Percentiles rank a stretch among this genome's conserved stretches.
Conservation (phyloP, 2,329 filamentous ascomycete species). For the Berkeleyomyces basicola region DNA sequence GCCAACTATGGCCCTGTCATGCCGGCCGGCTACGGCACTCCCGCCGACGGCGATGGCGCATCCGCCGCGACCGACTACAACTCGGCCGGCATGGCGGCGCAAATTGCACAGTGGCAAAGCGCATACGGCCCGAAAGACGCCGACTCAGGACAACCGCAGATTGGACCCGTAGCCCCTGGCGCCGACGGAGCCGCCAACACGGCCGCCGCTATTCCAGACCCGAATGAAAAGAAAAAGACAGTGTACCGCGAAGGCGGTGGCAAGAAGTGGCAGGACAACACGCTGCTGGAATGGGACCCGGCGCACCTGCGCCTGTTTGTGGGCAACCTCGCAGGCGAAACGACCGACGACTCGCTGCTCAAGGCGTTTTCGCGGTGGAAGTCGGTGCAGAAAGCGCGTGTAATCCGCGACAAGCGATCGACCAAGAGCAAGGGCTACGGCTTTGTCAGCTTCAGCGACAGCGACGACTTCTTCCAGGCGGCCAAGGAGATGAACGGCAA, state of each 20-base stretch:
- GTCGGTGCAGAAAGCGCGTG: conserved; percentile 80
- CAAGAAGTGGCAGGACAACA: conserved; percentile 78
- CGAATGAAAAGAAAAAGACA: conserved; percentile 57
- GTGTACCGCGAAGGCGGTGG: conserved; percentile 80
- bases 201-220: conserved; percentile 14
- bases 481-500: conserved; percentile 98
- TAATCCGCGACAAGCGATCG: conserved; percentile 87
- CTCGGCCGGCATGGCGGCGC: conserved; percentile 72
- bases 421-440: conserved; percentile 94
- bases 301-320: conserved; percentile 89
- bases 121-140: conserved; percentile 58
- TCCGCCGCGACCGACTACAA: conserved; percentile 29
- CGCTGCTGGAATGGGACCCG: conserved; percentile 89
- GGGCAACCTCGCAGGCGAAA: conserved; percentile 90
- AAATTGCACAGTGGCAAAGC: conserved; percentile 90
- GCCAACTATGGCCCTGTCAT: neutral
- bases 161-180: conserved; percentile 16
- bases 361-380: conserved; percentile 86
- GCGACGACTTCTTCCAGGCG: conserved; percentile 90
- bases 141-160: conserved; percentile 20
- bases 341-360: conserved; percentile 84
- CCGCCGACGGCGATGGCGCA: neutral
- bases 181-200: conserved; percentile 28
- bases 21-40: neutral
- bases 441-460: conserved; percentile 89